Evolutionary conservation across 1,284 basidiomycete species (phyloP), one percentile per base, ranked within the genome.

Genomic region (Cutaneotrichosporon sp.): DNA sequence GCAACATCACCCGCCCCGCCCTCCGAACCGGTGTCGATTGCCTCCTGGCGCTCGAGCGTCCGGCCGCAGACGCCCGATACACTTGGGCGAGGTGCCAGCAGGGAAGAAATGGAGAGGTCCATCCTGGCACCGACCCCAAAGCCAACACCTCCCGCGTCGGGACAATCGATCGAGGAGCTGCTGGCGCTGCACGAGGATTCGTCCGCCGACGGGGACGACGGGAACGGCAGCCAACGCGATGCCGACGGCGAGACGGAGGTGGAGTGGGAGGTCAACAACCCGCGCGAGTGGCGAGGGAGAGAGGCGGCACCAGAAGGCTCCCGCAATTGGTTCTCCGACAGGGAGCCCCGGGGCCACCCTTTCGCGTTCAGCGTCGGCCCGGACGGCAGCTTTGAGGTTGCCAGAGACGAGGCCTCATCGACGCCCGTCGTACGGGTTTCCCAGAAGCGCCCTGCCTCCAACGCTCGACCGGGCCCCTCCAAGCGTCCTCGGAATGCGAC

Each of bases 301-400:
- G n/a, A n/a, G n/a, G n/a, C n/a, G n/a, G n/a, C n/a, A n/a, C n/a
- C n/a, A 36, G 34, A 36, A 36, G 6, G 34, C 13, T 13, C 34
- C 14, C 34, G 43, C 43, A 45, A 45, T 33, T 34, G 27, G 9
- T 4, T 20, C 31, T 29, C 45, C 27, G 16, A 27, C 24, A 10
- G 11, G 6, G 27, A 9, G 25, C 46, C 46, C 22, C 22, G 11
- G 6, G 54, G 27, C 14, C n/a, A 22, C n/a, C 62, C 71, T 2
- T 71, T 72, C 51, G 68, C 63, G 1, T 73, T 73, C 54, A 73
- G 66, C 11, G 70, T 73, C 25, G 69, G 71, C 9, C 68, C 71
- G 0, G 50, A 62, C 25, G 71, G 71, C 22, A 11, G 6, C 1
- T 71, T 72, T 50, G 31, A 29, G 5, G 49, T 59, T 18, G 57